These are phyloP conservation scores for Ramaria sp. DNA, from an alignment of 768 basidiomycete genomes.

Conservation along the genomic window DNA sequence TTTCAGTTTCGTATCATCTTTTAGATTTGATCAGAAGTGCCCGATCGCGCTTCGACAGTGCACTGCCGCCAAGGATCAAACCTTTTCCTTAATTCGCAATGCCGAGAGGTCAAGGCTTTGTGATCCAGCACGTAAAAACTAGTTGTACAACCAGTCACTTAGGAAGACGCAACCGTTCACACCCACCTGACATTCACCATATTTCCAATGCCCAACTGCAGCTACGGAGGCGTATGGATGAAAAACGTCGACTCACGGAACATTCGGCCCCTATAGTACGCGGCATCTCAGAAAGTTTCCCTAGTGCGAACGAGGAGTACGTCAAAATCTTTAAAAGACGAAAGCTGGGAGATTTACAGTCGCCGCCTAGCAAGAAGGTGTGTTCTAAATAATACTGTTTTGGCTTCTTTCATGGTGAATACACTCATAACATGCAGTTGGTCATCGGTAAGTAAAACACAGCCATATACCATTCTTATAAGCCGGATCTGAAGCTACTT, in stretches of 20 bases:
- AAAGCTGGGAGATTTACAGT: constrained; percentile 21
- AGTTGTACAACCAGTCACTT: background rate
- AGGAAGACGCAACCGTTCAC: background rate
- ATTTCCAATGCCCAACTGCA: no score
- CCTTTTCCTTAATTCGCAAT: no score
- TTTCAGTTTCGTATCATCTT: no score
- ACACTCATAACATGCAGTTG: constrained; percentile 21
- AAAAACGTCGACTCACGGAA: no score
- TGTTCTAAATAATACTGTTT: background rate
- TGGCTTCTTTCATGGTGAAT: background rate
- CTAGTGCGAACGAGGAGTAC: constrained; percentile 33
- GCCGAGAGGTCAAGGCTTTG: no score
- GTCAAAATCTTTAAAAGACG: constrained; percentile 35
- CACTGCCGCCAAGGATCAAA: no score
- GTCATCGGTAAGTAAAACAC: constrained; percentile 16
- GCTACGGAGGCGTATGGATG: no score
- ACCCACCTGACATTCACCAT: no score
- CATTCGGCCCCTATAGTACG: no score
- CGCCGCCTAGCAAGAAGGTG: constrained; percentile 31
- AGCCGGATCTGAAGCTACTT: background rate
- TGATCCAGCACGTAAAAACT: background rate
- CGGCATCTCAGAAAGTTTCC: constrained; percentile 1
- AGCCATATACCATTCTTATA: background rate
- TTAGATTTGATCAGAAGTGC: no score
- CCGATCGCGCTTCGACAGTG: no score